Conservation (phyloP, 1,284 basidiomycete genomes). For the Trichosporon sp. region DNA sequence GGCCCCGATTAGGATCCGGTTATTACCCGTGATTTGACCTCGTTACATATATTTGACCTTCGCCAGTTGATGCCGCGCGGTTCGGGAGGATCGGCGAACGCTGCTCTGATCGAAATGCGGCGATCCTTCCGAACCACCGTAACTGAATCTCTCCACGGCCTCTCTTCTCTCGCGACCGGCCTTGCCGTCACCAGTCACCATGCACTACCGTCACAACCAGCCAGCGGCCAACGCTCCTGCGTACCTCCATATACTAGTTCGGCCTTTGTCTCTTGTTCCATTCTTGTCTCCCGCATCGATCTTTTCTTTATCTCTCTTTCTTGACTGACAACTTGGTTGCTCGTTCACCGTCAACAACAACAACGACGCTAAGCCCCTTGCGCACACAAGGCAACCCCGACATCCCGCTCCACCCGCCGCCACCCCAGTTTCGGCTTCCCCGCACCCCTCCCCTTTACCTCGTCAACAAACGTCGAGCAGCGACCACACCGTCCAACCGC, state of each 20-base stretch:
- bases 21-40: not conserved
- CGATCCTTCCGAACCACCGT: conserved; percentile 12
- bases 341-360: not conserved
- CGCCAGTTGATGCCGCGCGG: not conserved
- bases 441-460: not conserved
- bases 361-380: not conserved
- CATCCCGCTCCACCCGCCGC: not conserved
- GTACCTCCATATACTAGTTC: not conserved
- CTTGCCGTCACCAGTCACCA: not conserved
- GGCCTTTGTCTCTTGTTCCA: not conserved
- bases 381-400: not conserved
- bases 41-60: not conserved
- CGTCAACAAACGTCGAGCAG: not conserved
- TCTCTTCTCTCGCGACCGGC: not conserved
- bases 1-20: not conserved
- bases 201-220: not conserved
- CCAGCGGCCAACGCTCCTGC: not conserved
- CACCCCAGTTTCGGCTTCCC: not conserved
- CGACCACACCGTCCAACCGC: not conserved
- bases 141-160: not conserved
- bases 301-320: not conserved
- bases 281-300: not conserved
- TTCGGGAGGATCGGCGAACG: conserved; percentile 7
- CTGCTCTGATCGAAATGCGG: not conserved
- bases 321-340: not conserved